These are phyloP conservation scores for Alternaria panax DNA, from an alignment of 2,329 filamentous ascomycete species.

Conservation along the genomic window DNA sequence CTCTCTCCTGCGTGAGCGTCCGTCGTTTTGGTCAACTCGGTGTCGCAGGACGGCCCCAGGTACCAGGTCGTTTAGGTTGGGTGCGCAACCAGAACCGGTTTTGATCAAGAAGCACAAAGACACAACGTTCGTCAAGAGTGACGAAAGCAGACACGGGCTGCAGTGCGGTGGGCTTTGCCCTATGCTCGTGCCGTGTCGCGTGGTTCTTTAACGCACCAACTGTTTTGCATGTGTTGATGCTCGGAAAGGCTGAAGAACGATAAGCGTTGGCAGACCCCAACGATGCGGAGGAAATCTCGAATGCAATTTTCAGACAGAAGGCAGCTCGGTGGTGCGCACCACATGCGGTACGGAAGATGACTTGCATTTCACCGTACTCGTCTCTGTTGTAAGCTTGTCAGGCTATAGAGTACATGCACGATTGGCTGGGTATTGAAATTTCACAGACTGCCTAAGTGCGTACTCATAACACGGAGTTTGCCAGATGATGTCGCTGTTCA, in stretches of 20 bases:
- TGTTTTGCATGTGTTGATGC: slow-evolving; percentile 15
- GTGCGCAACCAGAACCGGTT: slow-evolving; percentile 19
- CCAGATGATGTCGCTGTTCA: neutral
- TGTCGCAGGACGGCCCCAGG: slow-evolving; percentile 10
- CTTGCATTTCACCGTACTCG: slow-evolving; percentile 19
- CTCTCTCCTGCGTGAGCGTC: neutral
- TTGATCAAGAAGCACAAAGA: slow-evolving; percentile 16
- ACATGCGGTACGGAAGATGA: slow-evolving; percentile 21
- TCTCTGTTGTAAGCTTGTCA: slow-evolving; percentile 6
- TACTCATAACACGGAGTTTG: slow-evolving; percentile 6
- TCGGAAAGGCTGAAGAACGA: slow-evolving; percentile 6
- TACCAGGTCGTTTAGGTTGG: slow-evolving; percentile 4
- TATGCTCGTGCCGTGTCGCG: slow-evolving; percentile 22
- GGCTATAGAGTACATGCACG: slow-evolving; percentile 1
- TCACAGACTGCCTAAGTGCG: slow-evolving; percentile 23
- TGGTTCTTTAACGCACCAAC: slow-evolving; percentile 19
- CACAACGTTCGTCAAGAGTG: slow-evolving; percentile 9
- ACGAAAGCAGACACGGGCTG: slow-evolving; percentile 11
- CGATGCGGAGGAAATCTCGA: slow-evolving; percentile 7
- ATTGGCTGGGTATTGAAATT: slow-evolving; percentile 15
- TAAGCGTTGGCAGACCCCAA: neutral
- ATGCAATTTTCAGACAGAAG: slow-evolving; percentile 9
- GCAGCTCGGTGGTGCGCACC: slow-evolving; percentile 14
- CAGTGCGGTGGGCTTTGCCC: slow-evolving; percentile 6
- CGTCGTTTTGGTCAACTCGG: neutral